Base-by-base conservation (phyloP, 1,284 basidiomycete species). In the Ustilago tritici region DNA sequence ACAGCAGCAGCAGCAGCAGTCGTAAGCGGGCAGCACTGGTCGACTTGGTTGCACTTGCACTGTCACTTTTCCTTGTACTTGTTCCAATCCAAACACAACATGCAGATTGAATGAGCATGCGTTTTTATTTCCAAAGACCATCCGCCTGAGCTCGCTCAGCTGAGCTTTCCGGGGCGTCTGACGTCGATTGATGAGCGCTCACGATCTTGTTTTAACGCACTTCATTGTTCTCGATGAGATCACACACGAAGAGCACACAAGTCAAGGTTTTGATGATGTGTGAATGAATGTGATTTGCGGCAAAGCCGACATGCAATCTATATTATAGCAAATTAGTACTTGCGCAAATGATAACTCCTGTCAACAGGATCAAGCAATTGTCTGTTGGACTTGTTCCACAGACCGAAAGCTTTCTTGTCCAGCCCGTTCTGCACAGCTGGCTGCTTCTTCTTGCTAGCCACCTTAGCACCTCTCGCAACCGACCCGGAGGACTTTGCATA, bases 291-390 rank as follows among this genome's bases (percentile, higher is more conserved):
- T 40, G 31, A 32, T 12, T 12, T 50, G 49, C 23, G 38, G 15
- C 38, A 17, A 40, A 11, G 38, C 38, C 10, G 15, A 40, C 10
- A 40, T 40, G 38, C 38, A 17, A 40, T 40, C 15, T 28, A 28
- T 28, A 28, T 28, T 28, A 28, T 28, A 28, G 23, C 23, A 28
- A 28, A 28, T 19, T 46, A 46, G 5, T 61, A 61, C 41, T 56
- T 60, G 53, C 65, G 65, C 56, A 68, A 54, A 47, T 68, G 65
- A 38, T 68, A 68, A 11, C 36, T 57, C 11, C 65, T 55, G 28
- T 68, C 65, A 8, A 56, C 32, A 19, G 60, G 65, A 28, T 68
- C 65, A 2, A 31, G 56, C 11, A 28, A 11, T 2, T 56, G 36
- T 34, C 31, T 56, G 35, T 41, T 35, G n/a, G 23, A 6, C 9